A percentile compares a stretch with the other conserved stretches of the same genome.
Conservation (phyloP, 1,139 yeast species). For the Fermentozyma sake region DNA sequence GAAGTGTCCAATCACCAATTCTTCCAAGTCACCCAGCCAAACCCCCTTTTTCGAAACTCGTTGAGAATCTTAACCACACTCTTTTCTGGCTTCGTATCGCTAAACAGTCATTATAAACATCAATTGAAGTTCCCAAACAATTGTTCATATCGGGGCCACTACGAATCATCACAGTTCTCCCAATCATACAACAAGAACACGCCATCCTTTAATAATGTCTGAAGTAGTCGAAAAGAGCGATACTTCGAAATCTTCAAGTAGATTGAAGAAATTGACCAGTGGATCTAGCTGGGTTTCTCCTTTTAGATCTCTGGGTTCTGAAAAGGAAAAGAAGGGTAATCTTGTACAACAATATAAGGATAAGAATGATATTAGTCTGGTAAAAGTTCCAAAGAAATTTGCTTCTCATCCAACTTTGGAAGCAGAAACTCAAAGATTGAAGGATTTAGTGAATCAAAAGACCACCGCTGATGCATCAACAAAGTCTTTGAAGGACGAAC, state of each 20-base stretch:
- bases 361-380: slow-evolving; percentile 29
- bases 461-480: slow-evolving; percentile 3
- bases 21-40: too few species aligned
- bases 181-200: too few species aligned
- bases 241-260: slow-evolving; percentile 11
- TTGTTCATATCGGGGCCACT: too few species aligned
- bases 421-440: slow-evolving; percentile 1
- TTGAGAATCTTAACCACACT: slow-evolving; percentile 1
- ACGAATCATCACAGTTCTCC: too few species aligned
- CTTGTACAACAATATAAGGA: slow-evolving; percentile 32
- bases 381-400: slow-evolving; percentile 41
- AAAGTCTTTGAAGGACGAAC: slow-evolving; percentile 5
- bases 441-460: slow-evolving; percentile 2
- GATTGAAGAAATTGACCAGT: slow-evolving; percentile 37
- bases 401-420: slow-evolving; percentile 39
- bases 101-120: too few species aligned
- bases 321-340: slow-evolving; percentile 22
- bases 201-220: slow-evolving; percentile 13
- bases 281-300: slow-evolving; percentile 50
- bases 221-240: slow-evolving; percentile 16
- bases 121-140: too few species aligned
- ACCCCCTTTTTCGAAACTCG: too few species aligned
- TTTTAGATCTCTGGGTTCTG: slow-evolving; percentile 30
- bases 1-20: too few species aligned
- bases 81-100: slow-evolving; percentile 1